phyloP scores from a whole-genome alignment of 2,329 filamentous ascomycete genomes.

The Neofusicoccum ribis region DNA sequence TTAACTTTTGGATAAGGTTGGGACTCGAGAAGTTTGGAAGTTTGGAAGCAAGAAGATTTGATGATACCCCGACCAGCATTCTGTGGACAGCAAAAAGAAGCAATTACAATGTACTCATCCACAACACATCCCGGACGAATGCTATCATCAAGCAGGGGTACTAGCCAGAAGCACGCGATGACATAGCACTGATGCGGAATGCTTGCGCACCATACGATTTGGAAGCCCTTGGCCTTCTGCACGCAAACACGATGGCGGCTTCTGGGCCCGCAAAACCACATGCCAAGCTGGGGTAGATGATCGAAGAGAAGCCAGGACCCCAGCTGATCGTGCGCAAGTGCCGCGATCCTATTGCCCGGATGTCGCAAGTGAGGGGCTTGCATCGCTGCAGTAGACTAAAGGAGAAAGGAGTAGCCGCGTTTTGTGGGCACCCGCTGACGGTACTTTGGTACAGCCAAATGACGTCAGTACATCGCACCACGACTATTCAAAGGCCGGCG shows the following conservation, averaged over 20 bases:
- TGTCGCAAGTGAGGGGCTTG: conserved; percentile 16
- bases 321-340: conserved; percentile 14
- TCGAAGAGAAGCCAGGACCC: background rate
- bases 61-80: background rate
- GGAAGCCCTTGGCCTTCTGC: background rate
- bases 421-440: conserved; percentile 5
- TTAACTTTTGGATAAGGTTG: background rate
- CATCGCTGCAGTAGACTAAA: conserved; percentile 7
- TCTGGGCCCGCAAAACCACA: background rate
- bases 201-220: background rate
- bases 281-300: conserved; percentile 5
- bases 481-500: conserved; percentile 17
- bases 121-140: background rate
- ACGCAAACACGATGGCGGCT: background rate
- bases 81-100: background rate
- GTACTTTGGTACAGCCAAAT: background rate
- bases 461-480: conserved; percentile 3
- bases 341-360: background rate
- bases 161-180: background rate
- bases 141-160: background rate
- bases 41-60: background rate
- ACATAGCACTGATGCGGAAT: background rate
- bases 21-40: background rate
- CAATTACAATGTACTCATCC: background rate
- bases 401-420: background rate